Evolutionary conservation across 2,329 filamentous ascomycete genomes (phyloP), one percentile per base, ranked within the genome.

Genomic region (Aureobasidium zeae): DNA sequence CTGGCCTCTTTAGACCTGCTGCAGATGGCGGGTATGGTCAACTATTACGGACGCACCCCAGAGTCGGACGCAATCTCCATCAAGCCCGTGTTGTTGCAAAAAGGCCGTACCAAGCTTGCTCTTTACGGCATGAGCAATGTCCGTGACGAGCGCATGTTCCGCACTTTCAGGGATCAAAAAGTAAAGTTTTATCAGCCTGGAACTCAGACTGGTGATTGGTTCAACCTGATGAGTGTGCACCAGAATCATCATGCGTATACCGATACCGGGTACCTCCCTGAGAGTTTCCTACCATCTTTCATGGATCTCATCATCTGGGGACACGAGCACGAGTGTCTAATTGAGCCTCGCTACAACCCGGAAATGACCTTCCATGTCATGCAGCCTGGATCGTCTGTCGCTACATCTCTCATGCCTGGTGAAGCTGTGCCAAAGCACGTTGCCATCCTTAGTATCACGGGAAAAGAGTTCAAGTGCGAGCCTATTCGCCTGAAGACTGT

Each of bases 61-160:
- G 85, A 96, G 63, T 84, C 86, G 1, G 91, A 98, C 64, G 93
- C 94, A 50, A 94, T 98, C 53, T 74, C 86, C 44, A 77, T 93
- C 52, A 95, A 93, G 60, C 91, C 91, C 0, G 80, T 98, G 5
- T 70, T 98, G 4, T 70, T 98, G 1, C 91, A 96, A 57, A 98
- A 98, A 57, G 91, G 91, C 1, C 71, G 77, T 19, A 98, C 91
- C 0, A 96, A 95, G 61, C 70, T 98, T 19, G 89, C 91, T 0
- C 68, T 98, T 0, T 98, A 93, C 54, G 91, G 93, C 0, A 73
- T 98, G 63, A 94, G 88, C 59, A 98, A 98, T 54, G 87, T 98
- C 2, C 80, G 91, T 31, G 91, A 98, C 56, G 93, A 98, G 65
- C 79, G 93, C 28, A 74, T 98, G 61, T 94, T 93, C 57, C 79